Base-by-base conservation (phyloP, 257 asterid species). In the Nicotiana tabacum region DNA sequence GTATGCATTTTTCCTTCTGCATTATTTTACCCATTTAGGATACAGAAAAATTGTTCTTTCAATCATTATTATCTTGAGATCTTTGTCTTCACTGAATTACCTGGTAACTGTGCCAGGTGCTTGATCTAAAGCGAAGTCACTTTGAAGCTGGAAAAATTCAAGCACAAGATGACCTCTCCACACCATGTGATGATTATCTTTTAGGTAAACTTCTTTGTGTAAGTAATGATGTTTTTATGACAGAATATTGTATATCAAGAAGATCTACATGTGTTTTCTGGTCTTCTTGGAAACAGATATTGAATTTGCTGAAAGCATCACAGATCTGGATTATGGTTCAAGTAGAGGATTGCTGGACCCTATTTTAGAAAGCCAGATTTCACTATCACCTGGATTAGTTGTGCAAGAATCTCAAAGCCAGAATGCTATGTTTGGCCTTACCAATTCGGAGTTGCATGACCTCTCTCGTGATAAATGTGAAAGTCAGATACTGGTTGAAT, bases 101-200 rank as follows among this genome's bases (percentile, higher is more conserved):
- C 66, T 87, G 84, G 62, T 69, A 21, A 60, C 39, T 81, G 77
- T 80, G 84, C 18, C 78, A 91, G 97, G 94, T 85, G 70, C 91
- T 89, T 82, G 91, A 91, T 86, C 77, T 89, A 55, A 89, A 87
- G 83, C 90, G 82, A 57, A 81, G 60, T 81, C 93, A 89, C 81
- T 88, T 77, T 81, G 94, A 89, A 82, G 86, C 85, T 82, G 95
- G 92, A 76, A 89, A 89, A 74, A 83, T 88, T 83, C 89, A 90
- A 81, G 84, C 86, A 85, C 91, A 89, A 66, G 89, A 87, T 88
- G 93, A 89, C 70, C 91, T 86, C 83, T 92, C 93, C 82, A 87
- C 91, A 89, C 80, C 86, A 83, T 95, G 95, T 30, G 98, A 92
- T 77, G 98, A 92, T 80, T 95, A 92, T 85, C 95, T 95, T 86